Evolutionary conservation across 2,329 filamentous ascomycete genomes (phyloP).

Genomic region (Colletotrichum tropicicola): DNA sequence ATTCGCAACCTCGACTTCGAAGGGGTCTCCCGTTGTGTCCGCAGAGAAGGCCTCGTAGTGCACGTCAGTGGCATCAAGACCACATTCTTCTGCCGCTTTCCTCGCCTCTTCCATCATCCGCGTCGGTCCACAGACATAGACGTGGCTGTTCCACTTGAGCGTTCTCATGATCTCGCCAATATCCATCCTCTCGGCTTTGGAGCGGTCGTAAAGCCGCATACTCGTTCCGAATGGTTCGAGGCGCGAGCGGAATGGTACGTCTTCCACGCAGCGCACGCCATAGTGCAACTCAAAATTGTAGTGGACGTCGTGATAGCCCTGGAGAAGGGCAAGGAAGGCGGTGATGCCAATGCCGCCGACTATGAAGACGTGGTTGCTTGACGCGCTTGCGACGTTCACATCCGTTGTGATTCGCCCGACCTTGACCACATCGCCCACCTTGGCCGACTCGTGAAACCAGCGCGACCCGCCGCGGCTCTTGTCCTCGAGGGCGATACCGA

Average conservation of each 20-base stretch:
- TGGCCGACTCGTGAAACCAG: conserved; percentile 61
- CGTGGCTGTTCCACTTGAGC: conserved; percentile 61
- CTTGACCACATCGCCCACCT: conserved; percentile 58
- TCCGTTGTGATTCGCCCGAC: conserved; percentile 60
- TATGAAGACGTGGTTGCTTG: conserved; percentile 69
- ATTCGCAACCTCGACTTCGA: conserved; percentile 63
- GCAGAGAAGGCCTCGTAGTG: conserved; percentile 70
- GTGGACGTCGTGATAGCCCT: conserved; percentile 52
- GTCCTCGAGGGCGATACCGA: conserved; percentile 66
- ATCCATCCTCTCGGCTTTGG: conserved; percentile 60
- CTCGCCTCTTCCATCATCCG: conserved; percentile 64
- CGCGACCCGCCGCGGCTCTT: conserved; percentile 67
- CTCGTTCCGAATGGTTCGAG: conserved; percentile 51
- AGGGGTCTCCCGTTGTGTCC: conserved; percentile 64
- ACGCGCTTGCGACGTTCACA: conserved; percentile 53
- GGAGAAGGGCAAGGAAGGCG: conserved; percentile 64
- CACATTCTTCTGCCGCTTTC: conserved; percentile 47
- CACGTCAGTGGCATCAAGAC: conserved; percentile 58
- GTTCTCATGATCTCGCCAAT: conserved; percentile 53
- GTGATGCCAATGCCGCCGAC: conserved; percentile 74
- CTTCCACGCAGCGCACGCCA: conserved; percentile 59
- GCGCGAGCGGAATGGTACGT: conserved; percentile 63
- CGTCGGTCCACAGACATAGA: conserved; percentile 69
- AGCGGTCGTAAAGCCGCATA: conserved; percentile 62
- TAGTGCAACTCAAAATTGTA: conserved; percentile 66